Base-by-base conservation (phyloP, 139 green algal species). In the Choricystis sp. region DNA sequence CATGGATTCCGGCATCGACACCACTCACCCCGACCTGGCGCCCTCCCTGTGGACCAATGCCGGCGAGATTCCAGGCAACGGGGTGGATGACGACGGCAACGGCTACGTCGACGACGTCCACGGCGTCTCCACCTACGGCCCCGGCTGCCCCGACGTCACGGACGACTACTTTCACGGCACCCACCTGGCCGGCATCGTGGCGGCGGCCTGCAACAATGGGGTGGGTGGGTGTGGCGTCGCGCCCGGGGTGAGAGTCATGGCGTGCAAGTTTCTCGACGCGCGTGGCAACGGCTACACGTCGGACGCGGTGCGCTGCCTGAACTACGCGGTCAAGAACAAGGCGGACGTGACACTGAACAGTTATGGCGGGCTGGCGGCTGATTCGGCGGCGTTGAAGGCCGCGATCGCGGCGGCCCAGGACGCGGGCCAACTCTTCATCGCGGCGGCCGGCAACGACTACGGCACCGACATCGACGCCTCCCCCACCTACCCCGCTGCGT, bases 81-180 rank as follows among this genome's bases (percentile, higher is more conserved):
- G 75, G 5, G 62, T 84, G 3, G 83, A 88, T 55, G 72, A 90
- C 61, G 83, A 90, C 65, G 59, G 59, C 30, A 88, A 88, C 31
- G 81, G 82, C 40, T 52, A 52, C 40, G 40, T 52, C 9, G 40
- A 52, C 40, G 40, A 52, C 40, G 40, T 52, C 9, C 40, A 52
- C 40, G 40, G 40, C n/a, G n/a, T n/a, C n/a, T n/a, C n/a, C n/a
- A n/a, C n/a, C n/a, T n/a, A n/a, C n/a, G n/a, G n/a, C n/a, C n/a
- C n/a, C n/a, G n/a, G n/a, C n/a, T n/a, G n/a, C n/a, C n/a, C n/a
- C 29, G n/a, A 68, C 16, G 24, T 22, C 58, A 62, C 31, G 26
- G 25, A 62, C n/a, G 56, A 59, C 56, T 59, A 59, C 56, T 59
- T 59, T n/a, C 56, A 59, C n/a, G 56, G 56, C 56, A 59, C 56